Base-by-base conservation (phyloP, 2,329 filamentous ascomycete genomes). In the Venturia nashicola region DNA sequence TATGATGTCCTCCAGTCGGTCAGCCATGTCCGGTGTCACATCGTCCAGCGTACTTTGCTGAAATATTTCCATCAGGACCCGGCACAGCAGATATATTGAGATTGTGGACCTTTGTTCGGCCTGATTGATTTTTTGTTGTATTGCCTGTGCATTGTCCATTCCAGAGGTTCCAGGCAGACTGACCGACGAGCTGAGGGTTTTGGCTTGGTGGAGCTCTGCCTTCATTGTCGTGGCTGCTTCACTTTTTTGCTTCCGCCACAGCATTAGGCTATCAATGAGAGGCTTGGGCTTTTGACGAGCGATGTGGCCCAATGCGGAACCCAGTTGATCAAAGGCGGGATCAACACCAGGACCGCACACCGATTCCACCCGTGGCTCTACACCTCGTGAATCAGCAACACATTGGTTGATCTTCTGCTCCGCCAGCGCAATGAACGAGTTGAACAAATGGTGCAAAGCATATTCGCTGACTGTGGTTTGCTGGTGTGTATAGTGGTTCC, bases 161-260 rank as follows among this genome's bases (percentile, higher is more conserved):
- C 12, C 48, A 20, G 61, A 43, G 54, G 48, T 39, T 65, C 36
- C 42, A 61, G 44, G 63, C 39, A 65, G 51, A 61, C 57, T 65
- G 20, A 39, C 23, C n/a, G 48, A 23, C 23, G 51, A 48, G 23
- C 46, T 40, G 12, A 40, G 44, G 27, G 16, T 65, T 27, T 40
- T 46, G 8, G 63, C 55, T 27, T 65, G 44, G 43, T 66, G 57
- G 20, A 67, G 61, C 23, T 66, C 67, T 18, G 65, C 61, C 51
- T 64, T 66, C 51, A 72, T 70, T 39, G 70, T 71, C 55, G 75
- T 74, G 36, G 92, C 91, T 27, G 88, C 86, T 75, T 97, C 93
- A 68, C 91, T 96, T 78, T 97, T 97, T 68, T 86, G 90, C 75
- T 97, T 97, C 64, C 94, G 86, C 94, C 94, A 99, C 40, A 96